phyloP scores from a whole-genome alignment of 768 basidiomycete genomes.

The Symmetrospora coprosmae region DNA sequence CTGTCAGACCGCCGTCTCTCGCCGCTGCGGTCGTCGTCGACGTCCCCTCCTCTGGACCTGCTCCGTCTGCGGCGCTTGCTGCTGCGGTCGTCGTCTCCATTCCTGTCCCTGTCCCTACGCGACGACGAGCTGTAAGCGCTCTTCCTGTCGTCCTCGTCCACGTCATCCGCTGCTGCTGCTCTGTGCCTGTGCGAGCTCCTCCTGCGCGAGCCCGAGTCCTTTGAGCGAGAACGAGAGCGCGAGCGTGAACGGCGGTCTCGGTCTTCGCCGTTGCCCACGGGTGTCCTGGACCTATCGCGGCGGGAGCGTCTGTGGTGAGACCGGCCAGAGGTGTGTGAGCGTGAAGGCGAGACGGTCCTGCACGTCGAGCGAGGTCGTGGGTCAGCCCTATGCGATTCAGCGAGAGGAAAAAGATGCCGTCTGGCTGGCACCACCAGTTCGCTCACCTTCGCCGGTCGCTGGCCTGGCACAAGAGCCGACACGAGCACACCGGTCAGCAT shows the following conservation, averaged over 20 bases:
- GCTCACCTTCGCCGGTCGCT: neutral
- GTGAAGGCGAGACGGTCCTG: constrained; percentile 2
- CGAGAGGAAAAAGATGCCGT: neutral
- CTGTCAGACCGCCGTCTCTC: no score
- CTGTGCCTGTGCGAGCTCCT: neutral
- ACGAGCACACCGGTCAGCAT: neutral
- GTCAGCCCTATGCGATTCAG: neutral
- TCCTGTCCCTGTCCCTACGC: no score
- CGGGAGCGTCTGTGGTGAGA: constrained; percentile 7
- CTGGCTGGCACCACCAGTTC: neutral
- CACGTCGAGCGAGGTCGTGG: neutral
- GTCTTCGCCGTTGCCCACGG: neutral
- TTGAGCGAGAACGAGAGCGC: neutral
- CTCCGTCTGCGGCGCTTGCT: no score
- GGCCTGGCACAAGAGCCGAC: neutral
- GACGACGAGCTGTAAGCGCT: no score
- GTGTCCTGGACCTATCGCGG: constrained; percentile 13
- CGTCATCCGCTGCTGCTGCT: no score
- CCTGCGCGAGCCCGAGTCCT: neutral
- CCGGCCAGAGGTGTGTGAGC: constrained; percentile 7
- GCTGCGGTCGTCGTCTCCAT: constrained; percentile 44
- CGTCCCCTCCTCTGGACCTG: no score
- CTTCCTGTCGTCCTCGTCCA: no score
- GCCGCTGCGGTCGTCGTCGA: no score
- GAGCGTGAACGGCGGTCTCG: neutral